Evolutionary conservation across 306 rosid species (phyloP).

Genomic region (Prunus mume): DNA sequence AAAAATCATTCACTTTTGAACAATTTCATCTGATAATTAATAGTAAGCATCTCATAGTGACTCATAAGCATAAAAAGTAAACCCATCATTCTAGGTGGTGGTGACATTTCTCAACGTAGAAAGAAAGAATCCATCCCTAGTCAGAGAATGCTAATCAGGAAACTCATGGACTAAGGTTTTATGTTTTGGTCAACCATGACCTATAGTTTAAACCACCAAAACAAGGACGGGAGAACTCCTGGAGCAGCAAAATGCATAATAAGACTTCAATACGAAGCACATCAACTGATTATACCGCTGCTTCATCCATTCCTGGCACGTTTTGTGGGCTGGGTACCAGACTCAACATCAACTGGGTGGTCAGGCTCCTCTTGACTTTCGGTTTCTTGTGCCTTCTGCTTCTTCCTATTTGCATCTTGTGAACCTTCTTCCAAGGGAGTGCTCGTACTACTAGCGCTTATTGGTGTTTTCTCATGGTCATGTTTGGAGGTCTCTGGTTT

Average conservation of each 20-base stretch:
- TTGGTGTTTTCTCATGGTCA: conserved; percentile 20
- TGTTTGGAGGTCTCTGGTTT: conserved; percentile 30
- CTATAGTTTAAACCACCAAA: background rate
- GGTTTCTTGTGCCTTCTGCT: conserved; percentile 38
- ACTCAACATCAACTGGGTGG: conserved; percentile 18
- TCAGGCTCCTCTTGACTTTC: conserved; percentile 25
- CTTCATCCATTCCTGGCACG: conserved; percentile 47
- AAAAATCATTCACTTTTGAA: background rate
- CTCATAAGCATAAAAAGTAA: background rate
- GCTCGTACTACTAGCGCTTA: conserved; percentile 6
- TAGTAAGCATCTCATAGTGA: background rate
- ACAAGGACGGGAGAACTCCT: background rate
- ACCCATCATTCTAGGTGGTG: background rate
- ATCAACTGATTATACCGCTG: background rate
- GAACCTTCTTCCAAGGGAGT: conserved; percentile 28
- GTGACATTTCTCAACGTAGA: background rate
- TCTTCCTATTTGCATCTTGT: conserved; percentile 29
- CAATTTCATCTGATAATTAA: background rate
- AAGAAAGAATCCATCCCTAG: conserved; percentile 19
- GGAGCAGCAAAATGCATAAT: background rate
- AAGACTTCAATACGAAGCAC: background rate
- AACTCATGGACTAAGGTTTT: background rate
- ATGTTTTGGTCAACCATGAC: conserved; percentile 5
- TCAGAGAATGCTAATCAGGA: conserved; percentile 7
- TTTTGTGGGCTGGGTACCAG: conserved; percentile 45